Evolutionary conservation across 2,329 filamentous ascomycete genomes (phyloP), one percentile per base, ranked within the genome.

Genomic region (Ophiocordyceps sinensis): DNA sequence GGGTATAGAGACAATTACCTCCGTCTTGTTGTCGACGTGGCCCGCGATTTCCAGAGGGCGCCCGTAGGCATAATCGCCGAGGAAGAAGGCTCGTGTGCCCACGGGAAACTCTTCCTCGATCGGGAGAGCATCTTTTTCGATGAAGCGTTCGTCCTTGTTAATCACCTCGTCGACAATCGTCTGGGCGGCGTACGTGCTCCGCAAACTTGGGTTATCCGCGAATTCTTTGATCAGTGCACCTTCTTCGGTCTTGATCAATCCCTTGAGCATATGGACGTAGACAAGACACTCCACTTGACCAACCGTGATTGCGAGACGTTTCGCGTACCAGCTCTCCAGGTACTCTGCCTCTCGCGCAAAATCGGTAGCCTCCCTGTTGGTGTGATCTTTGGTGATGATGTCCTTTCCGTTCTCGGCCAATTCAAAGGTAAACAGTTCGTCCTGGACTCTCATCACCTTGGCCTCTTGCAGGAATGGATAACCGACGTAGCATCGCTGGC

Each of bases 401-500:
- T 82, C 76, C 34, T 68, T 69, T 44, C 77, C 76, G 46, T 78
- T 71, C 29, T 79, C 69, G 1, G 81, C 72, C 30, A 91, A 66
- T 15, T 79, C 70, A 55, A 95, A 98, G 52, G 84, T 82, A 57
- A 96, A 96, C 26, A 96, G 69, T 58, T 96, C 89, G 56, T 98
- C 91, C 1, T 87, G 89, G 2, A 96, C 85, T 42, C 79, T 81
- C 40, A 85, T 72, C 28, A 98, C 79, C 63, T 89, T 89, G 41
- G 85, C 91, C 63, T 98, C 93, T 52, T 94, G 85, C 47, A 98
- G 65, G 65, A 95, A 98, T 1, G 91, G 91, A 54, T 94, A 98
- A 31, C 89, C 88, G 45, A 96, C 84, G 56, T 86, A 86, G 44
- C 94, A 88, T 45, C 80, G 79, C 60, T 89, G 75, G 36, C 88